These are phyloP conservation scores for Eutypella sp. DNA, from an alignment of 2,329 filamentous ascomycete genomes.

Conservation along the genomic window DNA sequence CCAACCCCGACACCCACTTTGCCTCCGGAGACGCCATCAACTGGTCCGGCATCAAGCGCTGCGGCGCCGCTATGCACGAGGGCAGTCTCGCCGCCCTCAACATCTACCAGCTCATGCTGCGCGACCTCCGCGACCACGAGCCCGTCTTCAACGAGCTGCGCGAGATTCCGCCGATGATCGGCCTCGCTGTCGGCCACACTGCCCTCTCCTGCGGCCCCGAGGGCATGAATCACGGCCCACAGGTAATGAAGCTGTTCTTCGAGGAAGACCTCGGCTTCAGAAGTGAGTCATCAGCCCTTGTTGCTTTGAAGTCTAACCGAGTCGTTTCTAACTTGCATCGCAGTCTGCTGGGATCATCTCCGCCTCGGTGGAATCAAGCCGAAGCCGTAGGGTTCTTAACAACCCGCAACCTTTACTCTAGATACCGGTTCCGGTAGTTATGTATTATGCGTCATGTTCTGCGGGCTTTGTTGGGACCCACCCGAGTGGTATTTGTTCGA, in stretches of 20 bases:
- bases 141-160: conserved; percentile 46
- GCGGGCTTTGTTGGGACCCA: too few relatives aligned
- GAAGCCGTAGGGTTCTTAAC: too few relatives aligned
- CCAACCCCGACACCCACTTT: conserved; percentile 59
- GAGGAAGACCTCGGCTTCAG: conserved; percentile 61
- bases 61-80: conserved; percentile 70
- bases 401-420: too few relatives aligned
- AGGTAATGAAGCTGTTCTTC: conserved; percentile 61
- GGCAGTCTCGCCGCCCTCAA: conserved; percentile 64
- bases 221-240: conserved; percentile 56
- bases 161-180: conserved; percentile 61
- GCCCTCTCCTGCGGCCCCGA: conserved; percentile 59
- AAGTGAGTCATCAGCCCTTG: conserved; percentile 41
- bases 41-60: conserved; percentile 78
- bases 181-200: conserved; percentile 64
- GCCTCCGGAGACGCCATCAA: conserved; percentile 63
- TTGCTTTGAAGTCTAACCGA: neutral
- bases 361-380: conserved; percentile 22
- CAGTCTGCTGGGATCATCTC: conserved; percentile 28
- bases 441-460: too few relatives aligned
- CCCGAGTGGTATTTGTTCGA: too few relatives aligned
- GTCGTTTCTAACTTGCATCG: conserved; percentile 4
- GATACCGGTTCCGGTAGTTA: neutral
- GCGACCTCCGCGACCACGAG: conserved; percentile 30
- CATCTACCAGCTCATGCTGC: conserved; percentile 57